Percentiles rank a stretch among this genome's conserved stretches.
phyloP scores from a whole-genome alignment of 257 asterid species.

The Parsonsia alboflavescens region DNA sequence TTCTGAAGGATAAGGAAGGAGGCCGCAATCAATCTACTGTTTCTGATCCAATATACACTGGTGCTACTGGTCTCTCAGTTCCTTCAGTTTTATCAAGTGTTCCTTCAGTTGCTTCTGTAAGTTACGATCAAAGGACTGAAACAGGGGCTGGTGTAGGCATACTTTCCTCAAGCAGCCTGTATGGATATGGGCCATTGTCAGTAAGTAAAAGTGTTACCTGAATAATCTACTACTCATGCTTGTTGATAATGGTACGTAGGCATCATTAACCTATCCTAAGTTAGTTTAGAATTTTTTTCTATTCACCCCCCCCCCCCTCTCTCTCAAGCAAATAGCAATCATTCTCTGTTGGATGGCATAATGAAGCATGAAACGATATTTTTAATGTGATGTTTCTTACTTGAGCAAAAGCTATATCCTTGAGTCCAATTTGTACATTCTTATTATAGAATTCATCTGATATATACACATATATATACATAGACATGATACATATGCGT shows the following conservation, averaged over 20 bases:
- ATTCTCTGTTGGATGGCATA: background rate
- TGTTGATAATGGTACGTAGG: background rate
- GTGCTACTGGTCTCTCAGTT: conserved; percentile 51
- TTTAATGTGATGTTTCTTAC: background rate
- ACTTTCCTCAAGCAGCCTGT: conserved; percentile 53
- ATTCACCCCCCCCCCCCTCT: too few relatives aligned
- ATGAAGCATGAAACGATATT: background rate
- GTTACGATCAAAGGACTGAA: conserved; percentile 70
- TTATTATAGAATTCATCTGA: background rate
- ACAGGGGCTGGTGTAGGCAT: conserved; percentile 53
- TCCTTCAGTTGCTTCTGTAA: conserved; percentile 48
- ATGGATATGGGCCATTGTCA: conserved; percentile 66
- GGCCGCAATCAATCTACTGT: conserved; percentile 50
- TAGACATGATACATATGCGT: background rate
- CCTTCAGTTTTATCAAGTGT: conserved; percentile 49
- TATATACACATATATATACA: too few relatives aligned
- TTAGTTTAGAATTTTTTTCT: too few relatives aligned
- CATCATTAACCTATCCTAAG: background rate
- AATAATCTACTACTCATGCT: background rate
- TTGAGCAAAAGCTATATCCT: background rate
- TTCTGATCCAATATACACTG: conserved; percentile 46
- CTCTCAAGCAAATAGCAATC: background rate
- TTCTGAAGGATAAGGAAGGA: conserved; percentile 65
- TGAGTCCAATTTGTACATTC: background rate
- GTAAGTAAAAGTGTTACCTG: conserved; percentile 33